Percentiles rank a stretch among this genome's conserved stretches.
These are phyloP conservation scores for Boechera divaricarpa DNA, from an alignment of 345 rosid genomes.

Conservation along the genomic window DNA sequence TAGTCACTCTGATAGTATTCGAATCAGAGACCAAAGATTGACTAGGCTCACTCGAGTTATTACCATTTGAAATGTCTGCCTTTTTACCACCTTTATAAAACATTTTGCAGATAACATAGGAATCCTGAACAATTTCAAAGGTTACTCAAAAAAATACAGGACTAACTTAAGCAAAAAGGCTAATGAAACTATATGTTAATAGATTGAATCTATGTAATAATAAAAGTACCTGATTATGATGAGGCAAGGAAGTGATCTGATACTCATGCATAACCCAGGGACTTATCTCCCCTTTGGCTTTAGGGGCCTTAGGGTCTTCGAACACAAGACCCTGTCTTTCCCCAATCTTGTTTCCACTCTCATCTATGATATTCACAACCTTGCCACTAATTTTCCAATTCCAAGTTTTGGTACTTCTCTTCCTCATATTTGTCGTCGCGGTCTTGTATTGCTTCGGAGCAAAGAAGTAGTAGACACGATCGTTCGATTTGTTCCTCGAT, in stretches of 20 bases:
- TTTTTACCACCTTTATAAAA: conserved; percentile 30
- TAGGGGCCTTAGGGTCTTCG: neutral
- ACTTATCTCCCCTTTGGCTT: neutral
- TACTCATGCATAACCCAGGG: conserved; percentile 44
- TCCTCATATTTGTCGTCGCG: neutral
- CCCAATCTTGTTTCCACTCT: conserved; percentile 42
- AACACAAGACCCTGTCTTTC: conserved; percentile 48
- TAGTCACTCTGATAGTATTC: neutral
- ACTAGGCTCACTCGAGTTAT: conserved; percentile 11
- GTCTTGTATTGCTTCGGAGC: neutral
- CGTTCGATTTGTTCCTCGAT: conserved; percentile 19
- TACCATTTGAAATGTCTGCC: neutral
- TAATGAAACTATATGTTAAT: too few relatives aligned
- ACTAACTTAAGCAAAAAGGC: too few relatives aligned
- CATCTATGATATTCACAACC: neutral
- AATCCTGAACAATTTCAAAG: neutral
- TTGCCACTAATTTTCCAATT: neutral
- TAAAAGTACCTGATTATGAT: too few relatives aligned
- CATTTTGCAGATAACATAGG: conserved; percentile 36
- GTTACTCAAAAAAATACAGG: too few relatives aligned
- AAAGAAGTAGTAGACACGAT: conserved; percentile 31
- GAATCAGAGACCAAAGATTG: conserved; percentile 11
- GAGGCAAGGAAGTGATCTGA: conserved; percentile 38
- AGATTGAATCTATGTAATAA: too few relatives aligned
- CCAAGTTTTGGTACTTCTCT: neutral